A percentile compares a stretch with the other conserved stretches of the same genome.
phyloP scores from a whole-genome alignment of 257 asterid species.

The Capsicum baccatum region DNA sequence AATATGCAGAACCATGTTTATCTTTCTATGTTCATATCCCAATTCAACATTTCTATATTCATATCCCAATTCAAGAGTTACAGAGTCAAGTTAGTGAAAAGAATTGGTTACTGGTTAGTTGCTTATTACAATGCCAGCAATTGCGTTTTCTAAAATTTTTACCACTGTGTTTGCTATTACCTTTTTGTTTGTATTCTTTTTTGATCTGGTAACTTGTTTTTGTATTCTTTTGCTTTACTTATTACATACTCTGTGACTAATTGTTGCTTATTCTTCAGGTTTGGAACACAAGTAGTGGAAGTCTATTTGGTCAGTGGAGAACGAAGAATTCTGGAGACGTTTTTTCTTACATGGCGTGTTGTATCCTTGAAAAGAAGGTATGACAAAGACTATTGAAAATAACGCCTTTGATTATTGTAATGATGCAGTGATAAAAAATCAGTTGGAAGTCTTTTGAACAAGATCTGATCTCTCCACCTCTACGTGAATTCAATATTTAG shows the following conservation, averaged over 20 bases:
- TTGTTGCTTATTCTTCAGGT: conserved; percentile 33
- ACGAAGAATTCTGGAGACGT: conserved; percentile 27
- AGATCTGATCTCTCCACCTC: neutral
- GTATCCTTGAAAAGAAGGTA: conserved; percentile 42
- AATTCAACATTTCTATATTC: neutral
- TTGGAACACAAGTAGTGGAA: conserved; percentile 44
- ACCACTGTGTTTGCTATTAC: neutral
- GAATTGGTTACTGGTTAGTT: neutral
- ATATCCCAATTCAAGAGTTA: neutral
- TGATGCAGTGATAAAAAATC: neutral
- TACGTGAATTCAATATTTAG: neutral
- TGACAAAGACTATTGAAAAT: neutral
- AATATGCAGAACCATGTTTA: neutral
- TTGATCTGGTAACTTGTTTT: neutral
- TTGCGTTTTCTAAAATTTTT: neutral
- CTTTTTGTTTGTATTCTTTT: neutral
- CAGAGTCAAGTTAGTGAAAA: conserved; percentile 16
- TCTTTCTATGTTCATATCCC: neutral
- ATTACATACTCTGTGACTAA: neutral
- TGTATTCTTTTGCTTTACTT: neutral
- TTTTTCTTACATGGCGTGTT: conserved; percentile 40
- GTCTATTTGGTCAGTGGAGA: conserved; percentile 40
- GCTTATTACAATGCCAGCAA: neutral
- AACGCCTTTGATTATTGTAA: neutral
- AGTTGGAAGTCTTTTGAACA: neutral